Conservation (phyloP, 441 rosid species). For the Macaranga tanarius region DNA sequence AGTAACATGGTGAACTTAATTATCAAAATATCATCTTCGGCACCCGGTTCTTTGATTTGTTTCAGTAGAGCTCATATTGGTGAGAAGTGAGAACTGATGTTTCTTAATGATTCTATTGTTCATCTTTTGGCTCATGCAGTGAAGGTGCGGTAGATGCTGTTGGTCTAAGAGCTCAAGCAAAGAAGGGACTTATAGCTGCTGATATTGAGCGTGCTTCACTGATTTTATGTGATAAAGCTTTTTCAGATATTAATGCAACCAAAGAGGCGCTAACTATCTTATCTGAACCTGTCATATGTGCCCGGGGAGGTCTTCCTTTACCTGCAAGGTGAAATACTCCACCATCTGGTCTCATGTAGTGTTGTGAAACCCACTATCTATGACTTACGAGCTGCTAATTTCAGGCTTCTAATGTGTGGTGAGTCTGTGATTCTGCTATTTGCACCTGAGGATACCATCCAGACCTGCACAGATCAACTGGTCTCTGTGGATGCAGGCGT, state of each 20-base stretch:
- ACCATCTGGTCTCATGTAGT: background rate
- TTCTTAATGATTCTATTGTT: background rate
- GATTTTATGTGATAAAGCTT: slow-evolving; percentile 38
- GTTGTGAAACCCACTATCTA: background rate
- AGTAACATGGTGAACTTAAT: background rate
- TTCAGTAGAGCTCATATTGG: background rate
- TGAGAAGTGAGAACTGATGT: background rate
- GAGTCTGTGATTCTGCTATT: slow-evolving; percentile 33
- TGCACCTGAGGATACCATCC: slow-evolving; percentile 33
- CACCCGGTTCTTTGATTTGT: background rate
- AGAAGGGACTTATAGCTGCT: slow-evolving; percentile 36
- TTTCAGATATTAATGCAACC: slow-evolving; percentile 34
- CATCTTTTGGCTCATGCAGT: slow-evolving; percentile 20
- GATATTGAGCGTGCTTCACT: slow-evolving; percentile 42
- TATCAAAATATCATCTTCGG: background rate
- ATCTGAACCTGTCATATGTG: slow-evolving; percentile 37
- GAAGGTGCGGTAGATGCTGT: slow-evolving; percentile 20
- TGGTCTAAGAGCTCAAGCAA: slow-evolving; percentile 34
- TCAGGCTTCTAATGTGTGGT: slow-evolving; percentile 36
- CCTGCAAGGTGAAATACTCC: slow-evolving; percentile 29
- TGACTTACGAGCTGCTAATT: slow-evolving; percentile 18
- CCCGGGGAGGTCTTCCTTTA: slow-evolving; percentile 42
- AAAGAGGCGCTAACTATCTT: slow-evolving; percentile 33
- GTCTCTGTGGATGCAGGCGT: slow-evolving; percentile 37
- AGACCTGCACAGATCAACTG: slow-evolving; percentile 29